Conservation (phyloP, 805 yeast species). For the Pichia californica region DNA sequence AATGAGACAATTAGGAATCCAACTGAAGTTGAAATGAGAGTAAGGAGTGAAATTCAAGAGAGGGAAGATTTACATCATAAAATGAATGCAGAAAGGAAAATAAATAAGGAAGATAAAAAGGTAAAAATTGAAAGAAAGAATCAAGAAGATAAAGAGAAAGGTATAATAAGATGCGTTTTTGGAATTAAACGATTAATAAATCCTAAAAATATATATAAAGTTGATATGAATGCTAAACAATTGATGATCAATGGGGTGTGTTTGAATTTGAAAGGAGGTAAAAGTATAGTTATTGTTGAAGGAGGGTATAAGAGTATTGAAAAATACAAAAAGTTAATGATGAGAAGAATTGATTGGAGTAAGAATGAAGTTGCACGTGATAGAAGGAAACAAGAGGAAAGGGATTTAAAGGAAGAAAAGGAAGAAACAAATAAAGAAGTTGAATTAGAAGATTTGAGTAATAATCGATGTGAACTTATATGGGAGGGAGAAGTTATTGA, state of each 20-base stretch:
- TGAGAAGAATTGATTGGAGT: slow-evolving; percentile 65
- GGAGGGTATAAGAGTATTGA: slow-evolving; percentile 61
- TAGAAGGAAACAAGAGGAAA: no score
- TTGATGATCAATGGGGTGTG: slow-evolving; percentile 59
- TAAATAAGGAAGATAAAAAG: slow-evolving; percentile 50
- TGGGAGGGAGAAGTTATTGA: slow-evolving; percentile 69
- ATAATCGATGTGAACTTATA: slow-evolving; percentile 41
- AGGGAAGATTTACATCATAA: slow-evolving; percentile 53
- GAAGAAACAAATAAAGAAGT: not conserved
- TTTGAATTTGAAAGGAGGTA: slow-evolving; percentile 36
- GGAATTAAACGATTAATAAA: slow-evolving; percentile 46
- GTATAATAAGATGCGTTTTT: slow-evolving; percentile 54
- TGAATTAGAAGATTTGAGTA: slow-evolving; percentile 32
- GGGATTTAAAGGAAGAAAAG: slow-evolving; percentile 26
- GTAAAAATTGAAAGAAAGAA: slow-evolving; percentile 42
- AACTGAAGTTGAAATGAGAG: slow-evolving; percentile 72
- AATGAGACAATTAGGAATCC: slow-evolving; percentile 86
- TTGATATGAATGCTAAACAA: slow-evolving; percentile 78
- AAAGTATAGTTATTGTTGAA: slow-evolving; percentile 62
- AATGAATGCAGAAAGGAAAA: slow-evolving; percentile 55
- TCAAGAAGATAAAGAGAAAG: slow-evolving; percentile 31
- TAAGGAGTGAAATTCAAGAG: slow-evolving; percentile 59
- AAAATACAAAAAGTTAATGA: slow-evolving; percentile 57
- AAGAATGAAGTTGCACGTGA: slow-evolving; percentile 35
- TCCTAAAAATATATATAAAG: slow-evolving; percentile 64